These are phyloP conservation scores for Podaxis sp. DNA, from an alignment of 768 basidiomycete genomes.

Conservation along the genomic window DNA sequence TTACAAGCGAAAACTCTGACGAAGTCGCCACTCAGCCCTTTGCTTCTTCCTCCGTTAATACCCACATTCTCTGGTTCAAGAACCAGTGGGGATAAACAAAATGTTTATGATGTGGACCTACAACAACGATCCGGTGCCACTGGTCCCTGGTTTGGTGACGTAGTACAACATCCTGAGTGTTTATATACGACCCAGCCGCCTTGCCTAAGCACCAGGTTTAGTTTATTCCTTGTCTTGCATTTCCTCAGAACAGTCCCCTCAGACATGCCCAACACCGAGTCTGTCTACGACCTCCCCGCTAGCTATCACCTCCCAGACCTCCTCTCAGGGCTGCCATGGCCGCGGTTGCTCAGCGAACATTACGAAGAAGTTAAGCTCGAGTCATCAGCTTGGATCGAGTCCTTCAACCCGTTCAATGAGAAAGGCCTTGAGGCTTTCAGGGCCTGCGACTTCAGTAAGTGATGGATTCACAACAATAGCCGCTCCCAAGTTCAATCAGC, in stretches of 20 bases:
- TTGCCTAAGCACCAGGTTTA: neutral
- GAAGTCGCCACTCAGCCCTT: neutral
- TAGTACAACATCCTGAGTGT: neutral
- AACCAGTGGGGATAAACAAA: neutral
- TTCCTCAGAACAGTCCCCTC: neutral
- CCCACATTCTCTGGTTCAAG: neutral
- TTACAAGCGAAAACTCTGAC: neutral
- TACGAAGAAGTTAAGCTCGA: conserved; percentile 12
- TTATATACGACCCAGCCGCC: neutral
- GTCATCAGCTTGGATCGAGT: conserved; percentile 12
- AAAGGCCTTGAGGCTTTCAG: conserved; percentile 8
- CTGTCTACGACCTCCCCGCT: neutral
- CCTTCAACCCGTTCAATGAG: conserved; percentile 11
- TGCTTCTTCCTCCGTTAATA: neutral
- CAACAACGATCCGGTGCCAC: neutral
- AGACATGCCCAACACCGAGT: neutral
- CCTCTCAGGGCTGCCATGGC: neutral
- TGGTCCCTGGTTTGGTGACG: neutral
- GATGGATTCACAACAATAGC: neutral
- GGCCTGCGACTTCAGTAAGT: conserved; percentile 13
- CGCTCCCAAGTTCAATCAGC: neutral
- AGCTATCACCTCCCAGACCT: conserved; percentile 3
- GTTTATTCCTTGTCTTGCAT: neutral
- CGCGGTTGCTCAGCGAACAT: conserved; percentile 7
- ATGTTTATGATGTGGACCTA: conserved; percentile 2